These are phyloP conservation scores for Colletotrichum sp. DNA, from an alignment of 2,329 filamentous ascomycete genomes.

Conservation along the genomic window DNA sequence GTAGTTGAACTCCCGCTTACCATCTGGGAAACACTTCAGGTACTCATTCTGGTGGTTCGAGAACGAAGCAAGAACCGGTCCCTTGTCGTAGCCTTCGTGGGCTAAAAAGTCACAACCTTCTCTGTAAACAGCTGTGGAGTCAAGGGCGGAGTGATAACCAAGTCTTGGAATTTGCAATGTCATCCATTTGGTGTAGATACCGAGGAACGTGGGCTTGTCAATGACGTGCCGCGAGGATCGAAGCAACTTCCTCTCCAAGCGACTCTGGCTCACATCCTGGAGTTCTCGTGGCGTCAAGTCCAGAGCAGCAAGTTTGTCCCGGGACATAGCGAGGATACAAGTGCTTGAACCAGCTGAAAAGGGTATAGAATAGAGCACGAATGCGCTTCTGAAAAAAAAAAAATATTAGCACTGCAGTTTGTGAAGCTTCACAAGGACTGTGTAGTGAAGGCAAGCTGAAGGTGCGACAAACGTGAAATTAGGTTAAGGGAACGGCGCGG, in stretches of 20 bases:
- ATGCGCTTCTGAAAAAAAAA: neutral
- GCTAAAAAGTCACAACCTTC: conserved; percentile 23
- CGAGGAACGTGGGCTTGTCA: neutral
- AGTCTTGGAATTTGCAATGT: neutral
- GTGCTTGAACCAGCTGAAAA: neutral
- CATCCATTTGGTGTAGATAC: conserved; percentile 8
- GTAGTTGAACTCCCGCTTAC: neutral
- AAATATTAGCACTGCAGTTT: neutral
- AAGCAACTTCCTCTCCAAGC: neutral
- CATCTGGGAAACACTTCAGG: neutral
- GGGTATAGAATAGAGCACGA: neutral
- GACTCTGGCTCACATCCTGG: neutral
- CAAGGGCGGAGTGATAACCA: neutral
- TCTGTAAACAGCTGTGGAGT: conserved; percentile 5
- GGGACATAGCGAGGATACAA: neutral
- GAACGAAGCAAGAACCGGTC: conserved; percentile 20
- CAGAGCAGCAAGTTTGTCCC: neutral
- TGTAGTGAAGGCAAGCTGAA: neutral
- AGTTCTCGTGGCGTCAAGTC: neutral
- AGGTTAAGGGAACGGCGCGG: neutral
- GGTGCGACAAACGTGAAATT: neutral
- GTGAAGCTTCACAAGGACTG: neutral
- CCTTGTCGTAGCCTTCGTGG: conserved; percentile 10
- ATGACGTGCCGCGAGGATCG: neutral
- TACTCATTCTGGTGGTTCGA: conserved; percentile 14